Conservation (phyloP, 768 basidiomycete species). For the Pleurotus citrinopileatus region DNA sequence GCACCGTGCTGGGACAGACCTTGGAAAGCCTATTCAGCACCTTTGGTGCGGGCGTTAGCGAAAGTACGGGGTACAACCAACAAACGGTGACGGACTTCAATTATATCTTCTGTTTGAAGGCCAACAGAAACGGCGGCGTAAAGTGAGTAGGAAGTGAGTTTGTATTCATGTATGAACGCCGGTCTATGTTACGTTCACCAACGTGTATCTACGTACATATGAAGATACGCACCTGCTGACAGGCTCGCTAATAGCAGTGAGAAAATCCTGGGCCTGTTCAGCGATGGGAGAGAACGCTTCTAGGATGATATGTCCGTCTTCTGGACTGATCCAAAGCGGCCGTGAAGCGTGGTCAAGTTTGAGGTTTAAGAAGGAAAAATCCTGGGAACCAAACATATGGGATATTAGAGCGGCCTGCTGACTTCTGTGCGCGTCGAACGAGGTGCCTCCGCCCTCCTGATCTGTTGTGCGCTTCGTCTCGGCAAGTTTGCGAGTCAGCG, state of each 20-base stretch:
- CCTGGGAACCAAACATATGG: conserved; percentile 80
- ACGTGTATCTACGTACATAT: conserved; percentile 26
- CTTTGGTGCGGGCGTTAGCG: conserved; percentile 36
- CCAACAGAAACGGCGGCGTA: conserved; percentile 99
- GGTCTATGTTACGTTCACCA: conserved; percentile 55
- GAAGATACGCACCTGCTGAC: conserved; percentile 82
- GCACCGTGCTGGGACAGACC: conserved; percentile 33
- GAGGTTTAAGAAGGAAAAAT: conserved; percentile 83
- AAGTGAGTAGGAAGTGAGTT: conserved; percentile 94
- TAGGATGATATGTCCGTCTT: conserved; percentile 90
- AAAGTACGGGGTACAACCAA: conserved; percentile 16
- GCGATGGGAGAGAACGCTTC: conserved; percentile 98
- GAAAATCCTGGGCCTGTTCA: conserved; percentile 96
- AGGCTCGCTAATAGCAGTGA: conserved; percentile 97
- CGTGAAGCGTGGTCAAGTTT: conserved; percentile 90
- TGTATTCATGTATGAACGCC: conserved; percentile 98
- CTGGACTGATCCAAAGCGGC: conserved; percentile 95
- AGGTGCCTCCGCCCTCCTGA: conserved; percentile 36
- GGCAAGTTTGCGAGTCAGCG: conserved; percentile 75
- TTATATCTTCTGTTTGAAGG: conserved; percentile 95
- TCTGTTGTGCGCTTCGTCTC: conserved; percentile 52
- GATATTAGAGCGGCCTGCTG: conserved; percentile 78
- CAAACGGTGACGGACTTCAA: conserved; percentile 69
- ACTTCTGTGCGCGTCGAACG: conserved; percentile 62
- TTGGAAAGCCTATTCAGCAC: conserved; percentile 82